phyloP scores from a whole-genome alignment of 306 rosid species.

The Sesbania bispinosa region DNA sequence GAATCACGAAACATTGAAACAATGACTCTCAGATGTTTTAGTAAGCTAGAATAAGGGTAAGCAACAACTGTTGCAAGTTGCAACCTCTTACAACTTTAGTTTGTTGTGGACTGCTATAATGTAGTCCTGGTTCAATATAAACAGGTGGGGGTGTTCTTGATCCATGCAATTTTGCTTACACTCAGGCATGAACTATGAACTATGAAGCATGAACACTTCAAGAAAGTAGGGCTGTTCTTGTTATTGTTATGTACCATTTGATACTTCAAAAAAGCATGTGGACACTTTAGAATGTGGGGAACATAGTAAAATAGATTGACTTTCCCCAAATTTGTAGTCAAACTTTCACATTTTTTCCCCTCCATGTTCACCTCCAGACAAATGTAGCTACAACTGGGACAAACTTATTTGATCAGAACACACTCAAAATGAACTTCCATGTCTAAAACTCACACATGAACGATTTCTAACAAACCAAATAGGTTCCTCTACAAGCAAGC shows the following conservation, averaged over 20 bases:
- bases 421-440: neutral
- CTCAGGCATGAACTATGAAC: too few species aligned
- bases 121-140: neutral
- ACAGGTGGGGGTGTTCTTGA: neutral
- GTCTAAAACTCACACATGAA: neutral
- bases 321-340: neutral
- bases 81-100: neutral
- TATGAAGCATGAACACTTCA: neutral
- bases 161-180: neutral
- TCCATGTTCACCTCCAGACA: neutral
- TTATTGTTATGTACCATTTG: neutral
- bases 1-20: neutral
- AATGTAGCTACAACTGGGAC: neutral
- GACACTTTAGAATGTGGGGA: neutral
- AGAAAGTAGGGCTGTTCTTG: neutral
- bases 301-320: neutral
- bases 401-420: neutral
- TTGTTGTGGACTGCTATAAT: neutral
- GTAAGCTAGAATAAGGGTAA: neutral
- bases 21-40: neutral
- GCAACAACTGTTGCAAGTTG: neutral
- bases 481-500: neutral
- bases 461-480: neutral
- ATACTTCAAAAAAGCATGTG: neutral
- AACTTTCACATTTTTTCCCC: neutral